A percentile compares a stretch with the other conserved stretches of the same genome.
phyloP scores from a whole-genome alignment of 1,284 basidiomycete genomes.

The Mycosarcoma mackinlayi region DNA sequence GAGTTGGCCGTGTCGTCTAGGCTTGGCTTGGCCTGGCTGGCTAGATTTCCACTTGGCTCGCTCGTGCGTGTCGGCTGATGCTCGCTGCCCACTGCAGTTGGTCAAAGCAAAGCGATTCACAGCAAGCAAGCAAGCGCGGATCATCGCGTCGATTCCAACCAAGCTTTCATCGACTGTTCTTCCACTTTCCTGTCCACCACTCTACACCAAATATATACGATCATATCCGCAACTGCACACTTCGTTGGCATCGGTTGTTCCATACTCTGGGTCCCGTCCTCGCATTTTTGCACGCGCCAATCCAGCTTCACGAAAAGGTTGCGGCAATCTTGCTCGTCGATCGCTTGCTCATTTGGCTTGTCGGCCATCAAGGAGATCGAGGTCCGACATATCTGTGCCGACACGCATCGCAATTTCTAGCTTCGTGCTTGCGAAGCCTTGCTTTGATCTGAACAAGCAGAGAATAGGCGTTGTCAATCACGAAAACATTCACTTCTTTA shows the following conservation, averaged over 20 bases:
- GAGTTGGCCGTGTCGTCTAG: no score
- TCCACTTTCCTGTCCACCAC: slow-evolving; percentile 8
- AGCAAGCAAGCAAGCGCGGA: slow-evolving; percentile 19
- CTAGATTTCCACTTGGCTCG: neutral
- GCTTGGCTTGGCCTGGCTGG: neutral
- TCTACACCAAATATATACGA: neutral
- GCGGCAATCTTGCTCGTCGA: neutral
- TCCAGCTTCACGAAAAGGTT: neutral
- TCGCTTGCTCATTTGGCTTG: neutral
- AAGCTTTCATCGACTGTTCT: slow-evolving; percentile 3
- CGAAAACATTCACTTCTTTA: no score
- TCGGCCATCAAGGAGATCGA: neutral
- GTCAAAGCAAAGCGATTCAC: no score
- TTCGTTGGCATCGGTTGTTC: slow-evolving; percentile 1
- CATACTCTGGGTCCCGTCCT: neutral
- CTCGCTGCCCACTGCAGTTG: neutral
- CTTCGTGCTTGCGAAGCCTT: neutral
- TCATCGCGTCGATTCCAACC: slow-evolving; percentile 10
- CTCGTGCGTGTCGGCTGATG: neutral
- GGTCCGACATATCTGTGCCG: neutral
- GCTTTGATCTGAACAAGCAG: neutral
- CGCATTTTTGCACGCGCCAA: neutral
- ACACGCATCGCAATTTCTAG: neutral
- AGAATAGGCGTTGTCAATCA: neutral
- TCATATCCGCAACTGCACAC: neutral